Percentiles rank a stretch among this genome's conserved stretches.
phyloP scores from a whole-genome alignment of 2,329 filamentous ascomycete genomes.

The Stagonosporopsis tanaceti region DNA sequence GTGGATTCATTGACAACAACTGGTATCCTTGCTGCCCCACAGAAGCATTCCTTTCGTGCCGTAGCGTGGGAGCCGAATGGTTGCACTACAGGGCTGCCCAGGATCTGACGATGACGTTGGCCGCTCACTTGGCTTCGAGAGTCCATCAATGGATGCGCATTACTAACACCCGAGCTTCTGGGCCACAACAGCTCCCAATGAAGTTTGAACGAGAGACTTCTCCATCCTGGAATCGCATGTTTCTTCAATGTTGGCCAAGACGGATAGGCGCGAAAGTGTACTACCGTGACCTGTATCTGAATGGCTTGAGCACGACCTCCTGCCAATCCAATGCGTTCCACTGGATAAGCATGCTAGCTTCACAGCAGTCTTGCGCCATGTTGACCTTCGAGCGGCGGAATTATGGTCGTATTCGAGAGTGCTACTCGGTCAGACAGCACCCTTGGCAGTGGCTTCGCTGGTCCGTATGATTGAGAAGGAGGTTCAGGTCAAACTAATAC shows the following conservation, averaged over 20 bases:
- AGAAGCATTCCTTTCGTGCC: slow-evolving; percentile 5
- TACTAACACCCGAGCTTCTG: slow-evolving; percentile 38
- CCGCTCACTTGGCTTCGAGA: slow-evolving; percentile 18
- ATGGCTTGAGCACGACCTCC: slow-evolving; percentile 9
- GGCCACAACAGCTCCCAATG: slow-evolving; percentile 30
- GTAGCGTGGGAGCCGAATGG: slow-evolving; percentile 8
- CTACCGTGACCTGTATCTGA: slow-evolving; percentile 10
- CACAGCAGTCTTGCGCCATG: slow-evolving; percentile 5
- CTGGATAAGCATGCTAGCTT: slow-evolving; percentile 7
- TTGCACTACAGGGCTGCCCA: slow-evolving; percentile 20
- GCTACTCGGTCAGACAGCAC: slow-evolving; percentile 8
- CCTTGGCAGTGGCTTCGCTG: background rate
- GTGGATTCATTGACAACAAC: slow-evolving; percentile 8
- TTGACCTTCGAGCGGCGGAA: slow-evolving; percentile 5
- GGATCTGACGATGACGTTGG: slow-evolving; percentile 14
- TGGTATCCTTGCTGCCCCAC: slow-evolving; percentile 15
- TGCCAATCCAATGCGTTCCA: slow-evolving; percentile 1
- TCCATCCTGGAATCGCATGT: slow-evolving; percentile 20
- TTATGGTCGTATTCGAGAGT: slow-evolving; percentile 2
- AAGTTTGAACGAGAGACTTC: slow-evolving; percentile 20
- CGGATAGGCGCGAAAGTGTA: slow-evolving; percentile 22
- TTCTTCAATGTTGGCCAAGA: slow-evolving; percentile 24
- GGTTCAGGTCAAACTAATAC: slow-evolving; percentile 1
- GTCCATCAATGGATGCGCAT: slow-evolving; percentile 18
- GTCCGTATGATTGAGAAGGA: slow-evolving; percentile 3